Percentiles rank a stretch among this genome's conserved stretches.
Conservation (phyloP, 371 early-diverging fungal species). For the Capillidium rhysosporum region DNA sequence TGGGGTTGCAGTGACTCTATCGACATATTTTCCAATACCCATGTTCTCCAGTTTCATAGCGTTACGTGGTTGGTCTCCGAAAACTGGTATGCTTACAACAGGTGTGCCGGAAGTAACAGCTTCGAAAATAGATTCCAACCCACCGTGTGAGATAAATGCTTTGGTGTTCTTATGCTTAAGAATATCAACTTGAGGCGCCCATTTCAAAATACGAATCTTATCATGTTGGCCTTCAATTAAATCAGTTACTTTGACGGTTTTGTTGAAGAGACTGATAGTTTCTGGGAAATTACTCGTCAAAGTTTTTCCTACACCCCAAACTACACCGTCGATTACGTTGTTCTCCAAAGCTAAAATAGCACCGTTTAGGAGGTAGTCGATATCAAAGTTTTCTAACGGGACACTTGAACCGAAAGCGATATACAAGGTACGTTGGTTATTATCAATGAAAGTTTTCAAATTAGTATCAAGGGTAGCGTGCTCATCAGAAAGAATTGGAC, state of each 20-base stretch:
- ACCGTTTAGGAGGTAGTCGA: not conserved
- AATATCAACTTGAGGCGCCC: conserved; percentile 6
- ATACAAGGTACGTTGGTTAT: not conserved
- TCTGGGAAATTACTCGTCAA: not conserved
- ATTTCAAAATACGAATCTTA: not conserved
- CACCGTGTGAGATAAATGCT: conserved; percentile 6
- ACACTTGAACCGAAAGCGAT: not conserved
- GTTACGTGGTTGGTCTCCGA: conserved; percentile 7
- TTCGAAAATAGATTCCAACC: conserved; percentile 5
- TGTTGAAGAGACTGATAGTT: no score
- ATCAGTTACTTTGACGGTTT: not conserved
- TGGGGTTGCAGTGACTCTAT: not conserved
- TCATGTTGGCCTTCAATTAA: conserved; percentile 1
- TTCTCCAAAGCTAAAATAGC: conserved; percentile 1
- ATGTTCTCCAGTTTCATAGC: not conserved
- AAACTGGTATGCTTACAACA: not conserved
- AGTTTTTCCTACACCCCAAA: conserved; percentile 5
- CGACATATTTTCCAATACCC: not conserved
- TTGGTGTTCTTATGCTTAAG: not conserved
- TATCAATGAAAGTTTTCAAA: not conserved
- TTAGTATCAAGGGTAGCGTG: not conserved
- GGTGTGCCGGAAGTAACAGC: conserved; percentile 1
- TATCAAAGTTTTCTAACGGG: not conserved
- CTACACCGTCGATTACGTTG: conserved; percentile 4
- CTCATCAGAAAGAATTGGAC: not conserved